These are phyloP conservation scores for Botrytis galanthina DNA, from an alignment of 2,329 filamentous ascomycete species.

Conservation along the genomic window DNA sequence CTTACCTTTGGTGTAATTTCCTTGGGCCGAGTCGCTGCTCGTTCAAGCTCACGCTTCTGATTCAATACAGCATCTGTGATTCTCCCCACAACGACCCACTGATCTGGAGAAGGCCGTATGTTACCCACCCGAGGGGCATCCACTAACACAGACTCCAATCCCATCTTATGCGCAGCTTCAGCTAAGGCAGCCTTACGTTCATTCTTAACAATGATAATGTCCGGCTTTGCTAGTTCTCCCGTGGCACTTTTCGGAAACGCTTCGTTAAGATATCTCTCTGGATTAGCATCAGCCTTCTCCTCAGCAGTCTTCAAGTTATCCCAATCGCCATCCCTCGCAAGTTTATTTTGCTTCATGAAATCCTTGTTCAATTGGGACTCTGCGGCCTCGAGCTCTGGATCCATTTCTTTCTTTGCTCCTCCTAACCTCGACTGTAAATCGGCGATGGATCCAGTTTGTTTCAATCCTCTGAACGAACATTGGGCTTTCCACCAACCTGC, in stretches of 20 bases:
- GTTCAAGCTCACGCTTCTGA: slow-evolving; percentile 26
- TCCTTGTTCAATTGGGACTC: slow-evolving; percentile 27
- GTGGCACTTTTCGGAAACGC: slow-evolving; percentile 24
- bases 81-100: slow-evolving; percentile 26
- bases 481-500: slow-evolving; percentile 28
- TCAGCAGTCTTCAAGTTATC: slow-evolving; percentile 22
- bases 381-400: slow-evolving; percentile 22
- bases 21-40: slow-evolving; percentile 18
- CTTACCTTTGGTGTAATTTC: slow-evolving; percentile 9
- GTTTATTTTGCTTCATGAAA: slow-evolving; percentile 23
- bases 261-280: slow-evolving; percentile 22
- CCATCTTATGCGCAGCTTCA: slow-evolving; percentile 20
- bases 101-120: slow-evolving; percentile 23
- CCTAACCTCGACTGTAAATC: slow-evolving; percentile 26
- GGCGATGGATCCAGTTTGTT: slow-evolving; percentile 23
- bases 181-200: slow-evolving; percentile 16
- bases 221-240: slow-evolving; percentile 25
- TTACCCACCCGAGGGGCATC: slow-evolving; percentile 23
- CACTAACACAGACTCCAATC: slow-evolving; percentile 22
- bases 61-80: slow-evolving; percentile 27
- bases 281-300: slow-evolving; percentile 23
- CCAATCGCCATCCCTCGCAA: slow-evolving; percentile 20
- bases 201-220: slow-evolving; percentile 26
- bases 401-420: slow-evolving; percentile 28
- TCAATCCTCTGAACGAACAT: slow-evolving; percentile 27